Base-by-base conservation (phyloP, 768 basidiomycete species). In the Mycena epipterygia region DNA sequence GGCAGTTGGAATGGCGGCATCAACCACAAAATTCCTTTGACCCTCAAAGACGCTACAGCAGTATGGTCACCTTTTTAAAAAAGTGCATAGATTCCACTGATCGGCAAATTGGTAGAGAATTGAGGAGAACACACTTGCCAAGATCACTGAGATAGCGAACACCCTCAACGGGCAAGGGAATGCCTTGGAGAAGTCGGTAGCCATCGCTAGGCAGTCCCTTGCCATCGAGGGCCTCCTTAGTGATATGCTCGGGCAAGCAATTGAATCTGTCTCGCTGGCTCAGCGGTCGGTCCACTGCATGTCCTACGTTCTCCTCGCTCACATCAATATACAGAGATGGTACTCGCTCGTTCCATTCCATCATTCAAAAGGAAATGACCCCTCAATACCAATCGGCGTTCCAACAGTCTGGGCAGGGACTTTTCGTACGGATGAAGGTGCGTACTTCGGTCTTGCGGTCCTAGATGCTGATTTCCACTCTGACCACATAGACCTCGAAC, bases 21-120 rank as follows among this genome's bases (percentile, higher is more conserved):
- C 9, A 72, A 68, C 23, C 21, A 58, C 25, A n/a, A 32, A 3
- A 59, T 72, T 8, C 71, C 71, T 0, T 23, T 52, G 23, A 23
- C 30, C 2, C 25, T 72, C 3, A 58, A 48, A 33, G 51, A 67
- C 2, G 33, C 51, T 0, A 60, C 21, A 5, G 5, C 16, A 39
- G 64, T 67, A 49, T 14, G 21, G 0, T 32, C 21, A 29, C 5
- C 1, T 41, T 42, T n/a, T n/a, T n/a, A n/a, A n/a, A n/a, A n/a
- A n/a, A 9, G n/a, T 46, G 29, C 23, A 33, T 42, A 11, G 1
- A 27, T 30, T 5, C 17, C 35, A 14, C 6, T 6, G 42, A n/a
- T 5, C 5, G 37, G 27, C 14, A 41, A 27, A n/a, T 32, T 33
- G 5, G 5, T 27, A 70, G 69, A 35, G 12, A 0, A 33, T 70